Conservation (phyloP, 2,329 filamentous ascomycete genomes). For the Albophoma yamanashiensis region DNA sequence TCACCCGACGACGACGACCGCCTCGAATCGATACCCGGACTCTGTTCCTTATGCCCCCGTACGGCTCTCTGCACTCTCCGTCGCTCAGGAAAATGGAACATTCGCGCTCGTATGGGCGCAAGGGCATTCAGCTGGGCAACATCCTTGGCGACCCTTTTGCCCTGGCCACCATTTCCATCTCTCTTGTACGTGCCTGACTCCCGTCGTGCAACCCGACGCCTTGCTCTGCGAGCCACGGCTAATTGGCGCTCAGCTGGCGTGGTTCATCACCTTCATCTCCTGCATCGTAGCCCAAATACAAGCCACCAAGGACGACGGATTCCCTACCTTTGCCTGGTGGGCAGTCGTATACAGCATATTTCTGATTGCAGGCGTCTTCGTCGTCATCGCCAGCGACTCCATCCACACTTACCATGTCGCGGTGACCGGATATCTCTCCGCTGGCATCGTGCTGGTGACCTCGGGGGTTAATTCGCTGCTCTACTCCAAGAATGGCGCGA, state of each 20-base stretch:
- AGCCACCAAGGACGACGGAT: constrained; percentile 33
- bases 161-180: constrained; percentile 85
- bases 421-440: constrained; percentile 75
- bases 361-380: constrained; percentile 66
- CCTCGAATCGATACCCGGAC: background rate
- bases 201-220: background rate
- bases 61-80: constrained; percentile 62
- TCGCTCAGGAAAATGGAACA: constrained; percentile 75
- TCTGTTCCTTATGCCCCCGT: constrained; percentile 55
- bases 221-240: constrained; percentile 3
- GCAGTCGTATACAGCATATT: constrained; percentile 76
- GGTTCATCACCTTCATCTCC: constrained; percentile 84
- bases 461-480: constrained; percentile 80
- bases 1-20: background rate
- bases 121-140: constrained; percentile 69
- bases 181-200: constrained; percentile 54
- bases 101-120: constrained; percentile 46
- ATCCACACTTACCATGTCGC: constrained; percentile 86
- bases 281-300: constrained; percentile 63
- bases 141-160: constrained; percentile 95
- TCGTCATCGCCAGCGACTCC: constrained; percentile 76
- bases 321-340: constrained; percentile 92
- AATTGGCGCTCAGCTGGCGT: constrained; percentile 59
- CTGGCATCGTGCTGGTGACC: constrained; percentile 74
- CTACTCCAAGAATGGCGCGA: constrained; percentile 61